Evolutionary conservation across 148 eudicot species (phyloP), one percentile per base, ranked within the genome.

Genomic region (Cornus controversa): DNA sequence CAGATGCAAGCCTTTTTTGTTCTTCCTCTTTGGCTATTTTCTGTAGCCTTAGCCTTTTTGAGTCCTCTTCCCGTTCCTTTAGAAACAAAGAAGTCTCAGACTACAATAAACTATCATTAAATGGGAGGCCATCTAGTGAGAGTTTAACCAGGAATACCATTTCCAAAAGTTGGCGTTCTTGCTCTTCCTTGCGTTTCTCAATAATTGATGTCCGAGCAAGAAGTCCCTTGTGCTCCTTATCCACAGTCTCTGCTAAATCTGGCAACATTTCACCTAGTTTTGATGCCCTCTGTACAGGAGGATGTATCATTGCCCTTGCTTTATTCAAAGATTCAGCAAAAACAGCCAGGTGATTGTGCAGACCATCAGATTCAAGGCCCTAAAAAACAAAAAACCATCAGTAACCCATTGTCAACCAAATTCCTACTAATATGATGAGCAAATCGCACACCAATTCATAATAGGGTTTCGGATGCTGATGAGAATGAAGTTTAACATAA

Each of bases 181-280:
- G 97, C 40, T 95, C 99, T 79, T 95, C 99, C 81, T 95, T 95
- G 65, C 97, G 89, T 78, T 95, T 91, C 75, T 95, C 99, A 83
- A 95, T 95, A 65, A 95, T 86, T 47, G 91, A 90, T 69, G 93
- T 95, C 54, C 99, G 87, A 65, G 97, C 99, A 85, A 95, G 94
- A 84, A 93, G 96, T 77, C 86, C 86, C 79, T 79, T 91, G 85
- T 95, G 99, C 69, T 95, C 99, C 82, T 88, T 95, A 72, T 93
- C 97, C 23, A 95, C 93, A 60, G 85, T 82, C 62, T 93, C 99
- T 5, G 85, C 93, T 78, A 95, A 88, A 83, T 83, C 87, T 24
- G 99, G 89, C 45, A 93, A 85, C 81, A 83, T 77, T 69, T 90
- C 97, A 67, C 87, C 87, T 29, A 92, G 79, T 74, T 85, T 92